phyloP scores from a whole-genome alignment of 2,329 filamentous ascomycete species.

The Fusarium kyushuense region DNA sequence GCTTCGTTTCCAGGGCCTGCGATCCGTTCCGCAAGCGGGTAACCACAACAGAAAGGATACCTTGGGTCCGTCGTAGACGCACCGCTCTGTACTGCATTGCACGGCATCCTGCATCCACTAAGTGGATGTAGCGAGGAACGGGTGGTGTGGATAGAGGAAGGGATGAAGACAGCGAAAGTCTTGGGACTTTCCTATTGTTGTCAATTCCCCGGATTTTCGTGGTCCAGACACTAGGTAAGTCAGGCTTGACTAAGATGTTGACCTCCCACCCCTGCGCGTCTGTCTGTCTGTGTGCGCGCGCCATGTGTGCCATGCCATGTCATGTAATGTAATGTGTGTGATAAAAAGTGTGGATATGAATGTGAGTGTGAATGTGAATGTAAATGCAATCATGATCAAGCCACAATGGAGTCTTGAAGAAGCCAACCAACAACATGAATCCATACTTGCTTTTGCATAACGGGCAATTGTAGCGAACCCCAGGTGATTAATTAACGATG shows the following conservation, averaged over 20 bases:
- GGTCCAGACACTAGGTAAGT: constrained; percentile 15
- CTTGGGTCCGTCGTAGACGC: neutral
- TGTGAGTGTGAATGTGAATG: constrained; percentile 2
- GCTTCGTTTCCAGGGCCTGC: constrained; percentile 27
- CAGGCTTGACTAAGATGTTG: constrained; percentile 19
- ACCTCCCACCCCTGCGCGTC: constrained; percentile 9
- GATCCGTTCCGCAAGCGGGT: constrained; percentile 29
- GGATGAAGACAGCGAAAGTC: neutral
- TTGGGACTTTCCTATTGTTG: constrained; percentile 29
- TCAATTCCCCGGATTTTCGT: constrained; percentile 42
- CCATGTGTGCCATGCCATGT: neutral
- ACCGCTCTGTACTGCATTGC: constrained; percentile 7
- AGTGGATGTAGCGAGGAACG: constrained; percentile 29
- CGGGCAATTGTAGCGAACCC: constrained; percentile 11
- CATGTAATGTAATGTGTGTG: constrained; percentile 1
- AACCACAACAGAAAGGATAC: neutral
- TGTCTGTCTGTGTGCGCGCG: neutral
- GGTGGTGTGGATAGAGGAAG: constrained; percentile 22
- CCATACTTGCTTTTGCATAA: neutral
- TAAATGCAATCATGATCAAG: constrained; percentile 11
- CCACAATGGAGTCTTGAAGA: neutral
- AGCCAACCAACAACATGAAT: neutral
- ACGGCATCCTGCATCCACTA: constrained; percentile 23
- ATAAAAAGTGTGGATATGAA: neutral
- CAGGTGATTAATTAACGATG: constrained; percentile 32